phyloP scores from a whole-genome alignment of 108 stramenopile species.

The Mediolabrus comicus region DNA sequence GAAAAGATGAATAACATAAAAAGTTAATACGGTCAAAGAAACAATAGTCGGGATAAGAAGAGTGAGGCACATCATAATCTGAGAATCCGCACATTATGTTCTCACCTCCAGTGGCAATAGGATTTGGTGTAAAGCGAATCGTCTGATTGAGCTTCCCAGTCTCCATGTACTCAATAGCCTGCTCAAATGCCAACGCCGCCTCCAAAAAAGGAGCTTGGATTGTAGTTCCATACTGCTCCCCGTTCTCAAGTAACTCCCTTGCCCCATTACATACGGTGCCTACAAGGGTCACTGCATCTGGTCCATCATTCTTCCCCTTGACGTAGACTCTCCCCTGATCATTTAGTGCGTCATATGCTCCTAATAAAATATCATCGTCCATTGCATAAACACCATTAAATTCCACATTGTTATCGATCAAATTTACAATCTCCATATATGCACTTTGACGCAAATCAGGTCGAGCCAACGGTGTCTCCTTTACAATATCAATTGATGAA shows the following conservation, averaged over 20 bases:
- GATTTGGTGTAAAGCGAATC: background rate
- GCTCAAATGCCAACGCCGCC: background rate
- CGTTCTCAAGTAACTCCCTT: conserved; percentile 3
- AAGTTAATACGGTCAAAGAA: background rate
- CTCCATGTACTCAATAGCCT: background rate
- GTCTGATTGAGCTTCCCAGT: background rate
- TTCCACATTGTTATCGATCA: background rate
- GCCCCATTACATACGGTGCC: conserved; percentile 13
- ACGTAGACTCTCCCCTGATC: background rate
- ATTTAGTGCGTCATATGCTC: conserved; percentile 6
- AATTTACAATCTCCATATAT: background rate
- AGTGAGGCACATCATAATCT: too few relatives aligned
- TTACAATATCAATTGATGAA: background rate
- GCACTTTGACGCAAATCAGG: background rate
- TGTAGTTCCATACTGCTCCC: background rate
- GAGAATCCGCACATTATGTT: too few relatives aligned
- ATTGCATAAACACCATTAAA: conserved; percentile 6
- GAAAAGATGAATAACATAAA: background rate
- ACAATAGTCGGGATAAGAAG: background rate
- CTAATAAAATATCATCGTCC: conserved; percentile 4
- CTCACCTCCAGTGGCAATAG: background rate
- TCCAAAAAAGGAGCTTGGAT: background rate
- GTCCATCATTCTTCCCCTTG: background rate
- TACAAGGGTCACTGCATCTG: conserved; percentile 1
- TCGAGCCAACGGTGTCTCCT: background rate